phyloP scores from a whole-genome alignment of 495 filamentous ascomycete genomes.

The Annulohypoxylon bovei region DNA sequence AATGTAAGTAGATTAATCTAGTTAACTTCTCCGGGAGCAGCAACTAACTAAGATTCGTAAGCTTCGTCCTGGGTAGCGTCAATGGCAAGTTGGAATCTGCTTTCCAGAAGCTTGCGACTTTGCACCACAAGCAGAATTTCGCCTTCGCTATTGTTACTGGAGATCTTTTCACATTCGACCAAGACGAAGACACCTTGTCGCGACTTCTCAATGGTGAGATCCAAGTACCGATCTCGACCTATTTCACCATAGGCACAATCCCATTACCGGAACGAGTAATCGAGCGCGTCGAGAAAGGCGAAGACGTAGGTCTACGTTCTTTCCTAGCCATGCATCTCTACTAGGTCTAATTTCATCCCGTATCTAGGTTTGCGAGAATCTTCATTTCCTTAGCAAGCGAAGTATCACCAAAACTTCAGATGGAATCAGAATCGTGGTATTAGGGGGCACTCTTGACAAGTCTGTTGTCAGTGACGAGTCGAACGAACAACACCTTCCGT shows the following conservation, averaged over 20 bases:
- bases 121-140: conserved; percentile 88
- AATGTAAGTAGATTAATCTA: conserved; percentile 63
- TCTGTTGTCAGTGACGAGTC: conserved; percentile 61
- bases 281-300: conserved; percentile 73
- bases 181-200: conserved; percentile 65
- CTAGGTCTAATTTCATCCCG: neutral
- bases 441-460: conserved; percentile 75
- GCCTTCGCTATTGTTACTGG: conserved; percentile 84
- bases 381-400: conserved; percentile 87
- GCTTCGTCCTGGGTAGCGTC: conserved; percentile 81
- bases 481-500: conserved; percentile 71
- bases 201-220: conserved; percentile 76
- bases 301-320: conserved; percentile 62
- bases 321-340: neutral
- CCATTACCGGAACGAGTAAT: conserved; percentile 73
- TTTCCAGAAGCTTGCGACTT: conserved; percentile 78
- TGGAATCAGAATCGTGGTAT: conserved; percentile 81
- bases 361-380: conserved; percentile 77
- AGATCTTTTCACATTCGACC: conserved; percentile 76
- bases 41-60: conserved; percentile 54
- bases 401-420: conserved; percentile 87
- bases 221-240: conserved; percentile 78
- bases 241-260: conserved; percentile 80
- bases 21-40: neutral
- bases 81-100: conserved; percentile 76